Evolutionary conservation across 1,139 yeast genomes (phyloP).

Genomic region (Magnusiomyces sp.): DNA sequence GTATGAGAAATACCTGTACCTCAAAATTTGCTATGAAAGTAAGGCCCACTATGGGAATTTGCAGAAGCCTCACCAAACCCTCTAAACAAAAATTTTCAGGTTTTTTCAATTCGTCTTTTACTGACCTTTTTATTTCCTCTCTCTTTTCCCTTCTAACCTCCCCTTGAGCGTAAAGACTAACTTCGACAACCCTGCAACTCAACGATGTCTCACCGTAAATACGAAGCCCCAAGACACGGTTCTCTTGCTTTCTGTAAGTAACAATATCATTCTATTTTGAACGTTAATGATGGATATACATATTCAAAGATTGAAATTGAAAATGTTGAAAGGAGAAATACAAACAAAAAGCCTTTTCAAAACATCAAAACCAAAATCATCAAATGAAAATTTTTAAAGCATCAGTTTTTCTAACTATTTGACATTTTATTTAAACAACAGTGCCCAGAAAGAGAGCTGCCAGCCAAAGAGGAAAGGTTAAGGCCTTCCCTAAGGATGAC

Average conservation of each 20-base stretch:
- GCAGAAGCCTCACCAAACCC: background rate
- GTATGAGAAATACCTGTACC: too few species aligned
- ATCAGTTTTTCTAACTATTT: too few species aligned
- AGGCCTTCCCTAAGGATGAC: constrained; percentile 99
- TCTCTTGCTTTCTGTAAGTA: constrained; percentile 75
- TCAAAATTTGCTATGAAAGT: too few species aligned
- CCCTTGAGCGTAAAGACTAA: background rate
- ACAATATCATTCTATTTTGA: background rate
- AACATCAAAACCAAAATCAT: background rate
- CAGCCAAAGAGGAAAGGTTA: constrained; percentile 96
- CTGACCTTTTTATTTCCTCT: background rate
- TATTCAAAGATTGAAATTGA: too few species aligned
- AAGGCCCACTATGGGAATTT: background rate
- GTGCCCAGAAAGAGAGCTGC: constrained; percentile 99
- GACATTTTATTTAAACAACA: background rate
- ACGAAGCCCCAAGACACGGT: constrained; percentile 99
- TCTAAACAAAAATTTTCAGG: background rate
- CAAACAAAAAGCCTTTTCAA: too few species aligned
- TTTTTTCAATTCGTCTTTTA: background rate
- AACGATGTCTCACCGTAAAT: constrained; percentile 97
- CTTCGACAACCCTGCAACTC: constrained; percentile 12
- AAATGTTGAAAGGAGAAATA: background rate
- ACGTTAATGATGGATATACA: background rate
- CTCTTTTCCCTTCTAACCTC: background rate
- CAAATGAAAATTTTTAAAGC: too few species aligned